Conservation (phyloP, 805 yeast genomes). For the Monosporozyma aerobia region DNA sequence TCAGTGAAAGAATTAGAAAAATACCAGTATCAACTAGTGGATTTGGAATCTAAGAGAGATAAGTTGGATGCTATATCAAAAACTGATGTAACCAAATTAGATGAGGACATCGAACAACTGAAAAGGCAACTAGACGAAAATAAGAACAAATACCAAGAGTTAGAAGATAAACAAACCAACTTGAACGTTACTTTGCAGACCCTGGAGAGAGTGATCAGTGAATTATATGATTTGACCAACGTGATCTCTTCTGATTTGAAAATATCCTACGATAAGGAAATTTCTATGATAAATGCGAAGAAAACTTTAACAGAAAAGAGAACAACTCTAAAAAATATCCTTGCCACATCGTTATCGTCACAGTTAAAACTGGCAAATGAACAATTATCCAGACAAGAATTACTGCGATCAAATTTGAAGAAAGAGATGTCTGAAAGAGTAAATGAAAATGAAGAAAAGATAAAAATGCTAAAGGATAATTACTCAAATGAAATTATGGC, state of each 20-base stretch:
- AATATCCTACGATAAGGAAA: slow-evolving; percentile 31
- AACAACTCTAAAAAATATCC: slow-evolving; percentile 32
- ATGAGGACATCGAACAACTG: slow-evolving; percentile 45
- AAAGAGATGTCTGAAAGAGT: slow-evolving; percentile 37
- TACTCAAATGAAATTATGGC: slow-evolving; percentile 41
- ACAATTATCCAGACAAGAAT: slow-evolving; percentile 44
- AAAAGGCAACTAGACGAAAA: slow-evolving; percentile 34
- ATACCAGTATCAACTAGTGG: slow-evolving; percentile 46
- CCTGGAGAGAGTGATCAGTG: slow-evolving; percentile 33
- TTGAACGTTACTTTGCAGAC: slow-evolving; percentile 49
- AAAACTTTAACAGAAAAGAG: slow-evolving; percentile 38
- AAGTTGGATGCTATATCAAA: slow-evolving; percentile 50
- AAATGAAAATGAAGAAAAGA: slow-evolving; percentile 36
- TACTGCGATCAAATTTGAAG: slow-evolving; percentile 40
- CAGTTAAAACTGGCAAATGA: slow-evolving; percentile 31
- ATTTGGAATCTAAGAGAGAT: slow-evolving; percentile 49
- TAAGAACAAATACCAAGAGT: slow-evolving; percentile 30
- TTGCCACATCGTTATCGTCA: slow-evolving; percentile 33
- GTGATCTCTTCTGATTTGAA: slow-evolving; percentile 40
- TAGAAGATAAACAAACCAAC: slow-evolving; percentile 43
- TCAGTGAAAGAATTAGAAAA: slow-evolving; percentile 53
- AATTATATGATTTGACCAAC: slow-evolving; percentile 24
- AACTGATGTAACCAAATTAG: slow-evolving; percentile 49
- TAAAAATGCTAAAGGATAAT: slow-evolving; percentile 37
- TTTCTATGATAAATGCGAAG: slow-evolving; percentile 40